Conservation (phyloP, 768 basidiomycete genomes). For the Leucosporidium yakuticum region DNA sequence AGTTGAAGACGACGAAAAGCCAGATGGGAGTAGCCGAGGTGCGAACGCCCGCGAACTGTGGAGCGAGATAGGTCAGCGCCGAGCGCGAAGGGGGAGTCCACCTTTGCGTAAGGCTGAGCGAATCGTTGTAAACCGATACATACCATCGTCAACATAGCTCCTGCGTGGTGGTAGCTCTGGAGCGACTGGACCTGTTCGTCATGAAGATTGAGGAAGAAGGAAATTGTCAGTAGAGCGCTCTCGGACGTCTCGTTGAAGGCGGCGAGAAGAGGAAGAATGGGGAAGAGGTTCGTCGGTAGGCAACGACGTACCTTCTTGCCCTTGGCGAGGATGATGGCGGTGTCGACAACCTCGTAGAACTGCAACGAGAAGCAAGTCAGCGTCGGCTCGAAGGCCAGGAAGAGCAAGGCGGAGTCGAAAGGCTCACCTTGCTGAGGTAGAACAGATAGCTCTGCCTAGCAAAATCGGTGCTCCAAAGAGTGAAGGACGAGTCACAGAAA, state of each 20-base stretch:
- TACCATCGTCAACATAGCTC: no score
- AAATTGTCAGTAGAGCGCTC: not conserved
- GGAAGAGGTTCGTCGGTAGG: no score
- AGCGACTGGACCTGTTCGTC: conserved; percentile 13
- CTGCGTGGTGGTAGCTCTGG: conserved; percentile 39
- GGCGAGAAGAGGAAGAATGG: conserved; percentile 8
- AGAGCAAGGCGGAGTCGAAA: no score
- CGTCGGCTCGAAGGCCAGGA: no score
- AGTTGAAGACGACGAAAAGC: conserved; percentile 38
- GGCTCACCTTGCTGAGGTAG: no score
- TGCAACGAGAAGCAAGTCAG: not conserved
- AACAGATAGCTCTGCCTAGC: no score
- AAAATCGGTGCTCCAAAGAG: no score
- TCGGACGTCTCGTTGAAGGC: not conserved
- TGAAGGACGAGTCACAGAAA: conserved; percentile 24
- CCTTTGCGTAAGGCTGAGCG: no score
- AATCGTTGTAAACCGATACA: no score
- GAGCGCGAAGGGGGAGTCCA: no score
- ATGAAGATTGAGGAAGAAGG: not conserved
- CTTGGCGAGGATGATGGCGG: conserved; percentile 38
- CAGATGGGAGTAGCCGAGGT: conserved; percentile 30
- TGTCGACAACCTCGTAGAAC: conserved; percentile 30
- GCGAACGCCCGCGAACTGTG: conserved; percentile 32
- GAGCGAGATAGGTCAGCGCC: no score
- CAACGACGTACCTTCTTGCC: conserved; percentile 36